Percentiles rank a stretch among this genome's conserved stretches.
phyloP scores from a whole-genome alignment of 495 filamentous ascomycete species.

The Penicillium chermesinum region DNA sequence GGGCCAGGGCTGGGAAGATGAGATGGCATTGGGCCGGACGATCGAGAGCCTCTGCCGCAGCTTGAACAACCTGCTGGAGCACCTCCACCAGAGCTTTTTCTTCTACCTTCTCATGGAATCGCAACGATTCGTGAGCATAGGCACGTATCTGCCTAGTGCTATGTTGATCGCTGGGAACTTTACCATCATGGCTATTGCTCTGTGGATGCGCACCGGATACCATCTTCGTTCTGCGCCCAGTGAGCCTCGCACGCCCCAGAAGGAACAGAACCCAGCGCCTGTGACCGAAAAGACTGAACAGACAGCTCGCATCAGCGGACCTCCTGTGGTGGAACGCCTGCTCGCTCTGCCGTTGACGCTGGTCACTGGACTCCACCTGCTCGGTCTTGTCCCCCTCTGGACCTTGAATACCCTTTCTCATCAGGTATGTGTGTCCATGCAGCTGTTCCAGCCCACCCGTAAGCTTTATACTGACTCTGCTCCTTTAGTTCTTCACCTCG shows the following conservation, averaged over 20 bases:
- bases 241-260: constrained; percentile 11
- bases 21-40: constrained; percentile 87
- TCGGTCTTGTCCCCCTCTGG: constrained; percentile 80
- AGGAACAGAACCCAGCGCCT: constrained; percentile 21
- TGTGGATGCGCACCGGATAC: constrained; percentile 83
- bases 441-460: not conserved
- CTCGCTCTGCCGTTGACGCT: constrained; percentile 74
- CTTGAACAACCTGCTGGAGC: constrained; percentile 92
- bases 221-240: constrained; percentile 23
- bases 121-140: constrained; percentile 93
- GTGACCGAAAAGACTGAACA: constrained; percentile 14
- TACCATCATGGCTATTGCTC: constrained; percentile 85
- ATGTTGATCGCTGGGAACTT: constrained; percentile 95
- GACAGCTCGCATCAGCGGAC: constrained; percentile 16
- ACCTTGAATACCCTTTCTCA: constrained; percentile 72
- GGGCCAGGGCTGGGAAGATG: constrained; percentile 91
- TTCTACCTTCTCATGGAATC: constrained; percentile 92
- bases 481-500: constrained; percentile 49
- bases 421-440: constrained; percentile 47
- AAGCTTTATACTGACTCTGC: constrained; percentile 2
- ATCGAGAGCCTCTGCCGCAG: constrained; percentile 86
- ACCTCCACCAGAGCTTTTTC: constrained; percentile 98
- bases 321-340: constrained; percentile 56
- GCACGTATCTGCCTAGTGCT: constrained; percentile 92
- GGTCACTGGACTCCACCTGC: constrained; percentile 64